phyloP scores from a whole-genome alignment of 1,139 yeast species.

The Scheffersomyces lignicola region DNA sequence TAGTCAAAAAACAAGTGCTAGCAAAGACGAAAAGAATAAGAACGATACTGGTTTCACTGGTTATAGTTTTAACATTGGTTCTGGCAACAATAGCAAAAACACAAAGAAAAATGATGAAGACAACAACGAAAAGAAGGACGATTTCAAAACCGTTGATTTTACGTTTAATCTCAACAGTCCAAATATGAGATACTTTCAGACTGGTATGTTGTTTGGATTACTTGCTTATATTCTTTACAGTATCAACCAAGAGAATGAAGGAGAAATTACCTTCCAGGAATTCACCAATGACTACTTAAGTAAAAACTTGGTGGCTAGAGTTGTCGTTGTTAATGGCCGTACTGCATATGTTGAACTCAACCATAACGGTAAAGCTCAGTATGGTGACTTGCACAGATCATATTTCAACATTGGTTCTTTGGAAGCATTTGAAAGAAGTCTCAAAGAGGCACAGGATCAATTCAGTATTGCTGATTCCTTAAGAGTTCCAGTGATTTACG shows the following conservation, averaged over 20 bases:
- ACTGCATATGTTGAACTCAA: slow-evolving; percentile 41
- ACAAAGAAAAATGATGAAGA: slow-evolving; percentile 9
- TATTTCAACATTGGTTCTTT: slow-evolving; percentile 86
- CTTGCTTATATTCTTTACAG: slow-evolving; percentile 19
- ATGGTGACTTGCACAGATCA: slow-evolving; percentile 18
- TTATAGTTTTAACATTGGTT: slow-evolving; percentile 1
- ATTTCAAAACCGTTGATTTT: slow-evolving; percentile 19
- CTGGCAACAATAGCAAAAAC: slow-evolving; percentile 8
- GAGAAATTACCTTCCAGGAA: slow-evolving; percentile 47
- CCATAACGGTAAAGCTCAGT: slow-evolving; percentile 35
- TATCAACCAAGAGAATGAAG: slow-evolving; percentile 20
- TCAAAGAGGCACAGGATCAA: slow-evolving; percentile 73
- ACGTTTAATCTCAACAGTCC: slow-evolving; percentile 28
- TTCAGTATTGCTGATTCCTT: slow-evolving; percentile 61
- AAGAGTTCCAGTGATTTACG: slow-evolving; percentile 82
- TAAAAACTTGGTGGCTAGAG: slow-evolving; percentile 36
- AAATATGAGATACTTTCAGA: slow-evolving; percentile 28
- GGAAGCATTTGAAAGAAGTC: slow-evolving; percentile 83
- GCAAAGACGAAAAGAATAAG: slow-evolving; percentile 3
- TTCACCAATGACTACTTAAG: slow-evolving; percentile 42
- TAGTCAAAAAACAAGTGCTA: slow-evolving; percentile 1
- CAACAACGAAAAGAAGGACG: slow-evolving; percentile 11
- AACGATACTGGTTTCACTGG: slow-evolving; percentile 1
- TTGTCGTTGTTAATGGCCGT: slow-evolving; percentile 41
- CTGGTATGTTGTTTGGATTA: slow-evolving; percentile 32